Conservation (phyloP, 495 filamentous ascomycete genomes). For the Neurospora sp. region DNA sequence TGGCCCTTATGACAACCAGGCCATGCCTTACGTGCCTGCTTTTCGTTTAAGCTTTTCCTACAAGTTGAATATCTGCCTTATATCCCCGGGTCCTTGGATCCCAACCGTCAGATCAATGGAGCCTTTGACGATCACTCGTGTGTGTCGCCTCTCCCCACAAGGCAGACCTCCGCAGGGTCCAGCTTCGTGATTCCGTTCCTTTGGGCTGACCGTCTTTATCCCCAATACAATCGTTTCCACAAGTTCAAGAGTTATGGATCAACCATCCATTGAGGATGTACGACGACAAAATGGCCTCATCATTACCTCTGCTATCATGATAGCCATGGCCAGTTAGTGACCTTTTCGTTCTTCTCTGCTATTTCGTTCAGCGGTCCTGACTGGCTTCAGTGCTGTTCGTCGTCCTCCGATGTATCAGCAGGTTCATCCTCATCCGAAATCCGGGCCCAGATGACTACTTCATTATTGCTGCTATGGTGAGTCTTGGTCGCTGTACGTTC, state of each 20-base stretch:
- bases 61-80: neutral
- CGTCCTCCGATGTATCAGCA: conserved; percentile 14
- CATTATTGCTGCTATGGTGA: conserved; percentile 24
- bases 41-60: neutral
- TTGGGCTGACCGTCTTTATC: neutral
- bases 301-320: conserved; percentile 8
- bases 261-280: neutral
- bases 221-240: neutral
- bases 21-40: no score
- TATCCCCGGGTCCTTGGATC: neutral
- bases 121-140: neutral
- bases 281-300: conserved; percentile 6
- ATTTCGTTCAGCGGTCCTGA: neutral
- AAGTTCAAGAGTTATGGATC: neutral
- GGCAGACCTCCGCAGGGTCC: neutral
- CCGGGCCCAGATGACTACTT: conserved; percentile 25
- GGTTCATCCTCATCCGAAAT: conserved; percentile 21
- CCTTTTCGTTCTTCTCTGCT: neutral
- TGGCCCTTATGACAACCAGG: neutral
- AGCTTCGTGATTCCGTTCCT: neutral
- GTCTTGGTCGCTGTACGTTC: no score
- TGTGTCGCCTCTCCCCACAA: neutral
- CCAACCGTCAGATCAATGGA: neutral
- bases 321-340: conserved; percentile 6
- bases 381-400: conserved; percentile 18